Evolutionary conservation across 2,329 filamentous ascomycete species (phyloP).

Genomic region (Hymenoscyphus infarciens): DNA sequence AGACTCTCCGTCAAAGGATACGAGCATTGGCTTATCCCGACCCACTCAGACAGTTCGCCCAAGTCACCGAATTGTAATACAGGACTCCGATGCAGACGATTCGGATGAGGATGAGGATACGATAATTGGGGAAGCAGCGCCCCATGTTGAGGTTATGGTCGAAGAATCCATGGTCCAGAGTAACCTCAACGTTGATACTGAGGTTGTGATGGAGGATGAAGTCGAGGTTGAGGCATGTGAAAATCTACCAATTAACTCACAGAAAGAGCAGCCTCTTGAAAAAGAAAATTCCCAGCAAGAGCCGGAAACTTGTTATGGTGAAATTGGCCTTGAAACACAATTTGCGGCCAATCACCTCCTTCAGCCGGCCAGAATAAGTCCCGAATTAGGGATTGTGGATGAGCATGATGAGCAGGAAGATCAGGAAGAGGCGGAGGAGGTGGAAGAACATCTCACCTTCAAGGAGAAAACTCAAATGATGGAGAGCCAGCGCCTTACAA

Average conservation of each 20-base stretch:
- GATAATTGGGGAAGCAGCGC: neutral
- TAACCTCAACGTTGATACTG: neutral
- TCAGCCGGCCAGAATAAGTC: slow-evolving; percentile 4
- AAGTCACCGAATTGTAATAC: neutral
- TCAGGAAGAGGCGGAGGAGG: slow-evolving; percentile 2
- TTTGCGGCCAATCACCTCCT: slow-evolving; percentile 20
- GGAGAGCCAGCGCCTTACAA: slow-evolving; percentile 51
- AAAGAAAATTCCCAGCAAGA: slow-evolving; percentile 1
- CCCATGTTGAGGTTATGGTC: neutral
- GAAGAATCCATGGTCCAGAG: neutral
- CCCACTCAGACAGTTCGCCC: neutral
- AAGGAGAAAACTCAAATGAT: slow-evolving; percentile 25
- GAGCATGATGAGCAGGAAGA: slow-evolving; percentile 1
- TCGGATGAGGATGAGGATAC: slow-evolving; percentile 12
- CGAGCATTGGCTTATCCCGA: neutral
- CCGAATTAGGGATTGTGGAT: neutral
- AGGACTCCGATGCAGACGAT: slow-evolving; percentile 21
- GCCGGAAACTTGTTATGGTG: slow-evolving; percentile 31
- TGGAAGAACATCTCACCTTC: slow-evolving; percentile 13
- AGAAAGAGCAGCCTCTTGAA: neutral
- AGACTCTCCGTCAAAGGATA: neutral
- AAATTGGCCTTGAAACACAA: slow-evolving; percentile 31
- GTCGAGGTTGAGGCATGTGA: neutral
- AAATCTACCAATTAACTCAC: neutral
- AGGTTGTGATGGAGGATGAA: slow-evolving; percentile 3